Evolutionary conservation across 768 basidiomycete species (phyloP), one percentile per base, ranked within the genome.

Genomic region (Russula compacta): DNA sequence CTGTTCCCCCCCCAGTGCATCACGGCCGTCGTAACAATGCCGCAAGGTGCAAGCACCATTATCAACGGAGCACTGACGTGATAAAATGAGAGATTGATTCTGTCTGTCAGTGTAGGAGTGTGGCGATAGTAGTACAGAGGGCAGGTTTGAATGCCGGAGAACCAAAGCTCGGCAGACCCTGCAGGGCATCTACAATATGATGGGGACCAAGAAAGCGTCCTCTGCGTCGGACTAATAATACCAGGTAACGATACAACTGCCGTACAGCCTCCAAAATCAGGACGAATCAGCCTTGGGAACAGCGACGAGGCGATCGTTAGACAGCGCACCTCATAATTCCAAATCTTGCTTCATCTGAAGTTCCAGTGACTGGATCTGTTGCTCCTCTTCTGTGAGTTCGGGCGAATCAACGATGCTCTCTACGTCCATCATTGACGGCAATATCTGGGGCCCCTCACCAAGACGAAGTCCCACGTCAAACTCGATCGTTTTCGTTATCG

Each of bases 311-410:
- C 15, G 21, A 12, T 15, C 21, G 19, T 17, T 36, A 7, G 51
- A 46, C 10, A 10, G 19, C 58, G 44, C 17, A 48, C 48, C 47
- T 58, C 47, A 64, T 11, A 64, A 49, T 29, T 61, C 61, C 17
- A 64, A 57, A 47, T 63, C 50, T 11, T 62, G 54, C 46, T 51
- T 62, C 60, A 64, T 43, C 60, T 64, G 54, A 14, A 52, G 63
- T 38, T 64, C 63, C 7, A 63, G 50, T 12, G 60, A 39, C 44
- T 56, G 54, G 6, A 56, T 56, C 40, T 49, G 63, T 38, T 56
- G 52, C 15, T 56, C 59, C 32, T 61, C 59, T 10, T 50, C 43
- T 2, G 58, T 42, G 21, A 60, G 55, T 7, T 29, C 43, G 6
- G n/a, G 24, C 14, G 43, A 39, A n/a, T 62, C 43, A 17, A 1